phyloP scores from a whole-genome alignment of 371 early-diverging fungal genomes.

The Blastocladiella emersonii region DNA sequence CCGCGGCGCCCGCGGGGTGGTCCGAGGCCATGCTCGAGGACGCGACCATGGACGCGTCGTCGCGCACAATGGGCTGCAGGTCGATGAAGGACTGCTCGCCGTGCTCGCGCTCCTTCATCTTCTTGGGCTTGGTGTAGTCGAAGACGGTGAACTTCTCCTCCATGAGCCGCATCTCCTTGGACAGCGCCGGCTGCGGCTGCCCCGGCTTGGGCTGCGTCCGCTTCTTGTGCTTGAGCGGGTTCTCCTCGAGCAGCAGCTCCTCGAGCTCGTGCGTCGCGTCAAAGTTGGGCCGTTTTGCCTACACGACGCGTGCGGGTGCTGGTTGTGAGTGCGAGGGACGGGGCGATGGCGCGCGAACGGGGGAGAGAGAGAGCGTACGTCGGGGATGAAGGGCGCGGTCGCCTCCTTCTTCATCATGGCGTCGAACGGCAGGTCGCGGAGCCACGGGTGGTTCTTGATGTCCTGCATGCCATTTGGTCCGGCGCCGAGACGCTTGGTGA shows the following conservation, averaged over 20 bases:
- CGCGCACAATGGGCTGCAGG: slow-evolving; percentile 2
- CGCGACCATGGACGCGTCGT: not conserved
- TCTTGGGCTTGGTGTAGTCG: slow-evolving; percentile 38
- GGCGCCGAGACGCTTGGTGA: slow-evolving; percentile 32
- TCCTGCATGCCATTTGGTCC: slow-evolving; percentile 28
- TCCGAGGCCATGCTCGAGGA: not conserved
- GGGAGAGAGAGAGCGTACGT: not conserved
- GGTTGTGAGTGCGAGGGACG: not conserved
- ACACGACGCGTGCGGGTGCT: too few relatives aligned
- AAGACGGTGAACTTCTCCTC: slow-evolving; percentile 44
- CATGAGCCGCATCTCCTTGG: slow-evolving; percentile 38
- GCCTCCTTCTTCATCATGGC: slow-evolving; percentile 26
- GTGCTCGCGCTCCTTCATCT: slow-evolving; percentile 5
- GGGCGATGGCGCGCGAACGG: too few relatives aligned
- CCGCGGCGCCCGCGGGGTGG: not conserved
- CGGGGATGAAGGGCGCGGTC: slow-evolving; percentile 41
- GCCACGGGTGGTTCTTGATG: slow-evolving; percentile 35
- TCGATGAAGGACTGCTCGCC: slow-evolving; percentile 1
- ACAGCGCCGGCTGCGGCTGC: slow-evolving; percentile 19
- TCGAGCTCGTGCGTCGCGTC: slow-evolving; percentile 90
- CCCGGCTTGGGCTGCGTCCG: slow-evolving; percentile 8
- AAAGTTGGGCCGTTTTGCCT: slow-evolving; percentile 59
- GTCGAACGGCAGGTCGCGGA: slow-evolving; percentile 31
- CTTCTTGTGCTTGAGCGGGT: slow-evolving; percentile 36
- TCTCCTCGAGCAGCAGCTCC: slow-evolving; percentile 76